These are phyloP conservation scores for Populus simonii DNA, from an alignment of 345 rosid species.

Conservation along the genomic window DNA sequence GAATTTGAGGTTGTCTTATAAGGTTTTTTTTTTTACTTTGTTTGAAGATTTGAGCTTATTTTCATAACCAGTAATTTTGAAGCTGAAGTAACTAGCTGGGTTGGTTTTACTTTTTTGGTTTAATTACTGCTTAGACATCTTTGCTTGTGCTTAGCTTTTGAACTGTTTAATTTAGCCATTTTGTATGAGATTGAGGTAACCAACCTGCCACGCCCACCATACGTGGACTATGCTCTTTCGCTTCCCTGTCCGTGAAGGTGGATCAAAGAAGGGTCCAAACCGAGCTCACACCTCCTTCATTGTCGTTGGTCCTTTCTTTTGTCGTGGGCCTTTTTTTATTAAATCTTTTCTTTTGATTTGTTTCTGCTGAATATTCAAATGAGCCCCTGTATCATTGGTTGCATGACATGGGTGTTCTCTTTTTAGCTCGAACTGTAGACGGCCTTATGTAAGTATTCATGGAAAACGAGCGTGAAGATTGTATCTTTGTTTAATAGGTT, in stretches of 20 bases:
- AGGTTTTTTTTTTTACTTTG: neutral
- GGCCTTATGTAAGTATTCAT: neutral
- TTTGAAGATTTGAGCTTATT: too few relatives aligned
- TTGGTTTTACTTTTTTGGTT: too few relatives aligned
- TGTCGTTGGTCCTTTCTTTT: too few relatives aligned
- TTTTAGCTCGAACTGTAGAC: neutral
- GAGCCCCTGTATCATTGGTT: neutral
- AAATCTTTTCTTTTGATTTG: neutral
- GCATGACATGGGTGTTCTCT: neutral
- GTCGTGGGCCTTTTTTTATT: neutral
- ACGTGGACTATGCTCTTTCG: too few relatives aligned
- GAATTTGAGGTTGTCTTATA: neutral
- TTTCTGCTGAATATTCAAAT: neutral
- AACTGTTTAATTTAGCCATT: neutral
- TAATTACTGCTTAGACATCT: neutral
- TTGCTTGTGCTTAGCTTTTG: neutral
- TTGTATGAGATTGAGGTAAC: neutral
- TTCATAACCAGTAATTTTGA: too few relatives aligned
- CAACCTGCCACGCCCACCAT: too few relatives aligned
- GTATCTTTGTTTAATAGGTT: neutral
- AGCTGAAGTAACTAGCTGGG: neutral
- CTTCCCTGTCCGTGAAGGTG: too few relatives aligned
- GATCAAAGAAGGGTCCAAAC: too few relatives aligned
- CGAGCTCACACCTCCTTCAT: too few relatives aligned
- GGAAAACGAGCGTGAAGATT: neutral